phyloP scores from a whole-genome alignment of 2,329 filamentous ascomycete genomes.

The Colletotrichum tabaci region DNA sequence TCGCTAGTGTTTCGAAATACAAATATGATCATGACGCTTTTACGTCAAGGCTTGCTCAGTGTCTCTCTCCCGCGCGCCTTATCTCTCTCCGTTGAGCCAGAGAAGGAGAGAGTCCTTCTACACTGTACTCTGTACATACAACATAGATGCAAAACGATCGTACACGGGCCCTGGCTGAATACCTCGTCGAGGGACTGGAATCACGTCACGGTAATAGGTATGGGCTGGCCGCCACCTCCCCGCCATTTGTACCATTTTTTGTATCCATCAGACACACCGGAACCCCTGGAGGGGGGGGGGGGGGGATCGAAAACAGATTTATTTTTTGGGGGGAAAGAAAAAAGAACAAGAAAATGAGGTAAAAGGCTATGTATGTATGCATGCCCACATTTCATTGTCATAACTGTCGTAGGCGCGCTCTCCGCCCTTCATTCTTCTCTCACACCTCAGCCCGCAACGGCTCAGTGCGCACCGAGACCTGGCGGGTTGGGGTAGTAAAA shows the following conservation, averaged over 20 bases:
- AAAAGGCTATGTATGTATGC: neutral
- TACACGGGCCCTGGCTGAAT: neutral
- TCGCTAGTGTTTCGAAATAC: neutral
- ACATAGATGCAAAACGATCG: neutral
- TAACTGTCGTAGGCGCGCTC: neutral
- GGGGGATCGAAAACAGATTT: neutral
- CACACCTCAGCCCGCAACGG: neutral
- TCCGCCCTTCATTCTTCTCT: neutral
- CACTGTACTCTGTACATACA: neutral
- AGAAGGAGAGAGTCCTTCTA: neutral
- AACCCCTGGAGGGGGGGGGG: neutral
- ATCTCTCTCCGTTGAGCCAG: neutral
- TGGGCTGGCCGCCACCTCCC: neutral
- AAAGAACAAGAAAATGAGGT: neutral
- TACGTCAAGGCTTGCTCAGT: neutral
- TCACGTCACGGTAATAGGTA: neutral
- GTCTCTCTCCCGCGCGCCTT: too few relatives aligned
- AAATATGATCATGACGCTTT: neutral
- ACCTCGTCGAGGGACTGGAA: neutral
- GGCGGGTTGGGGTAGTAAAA: conserved; percentile 68
- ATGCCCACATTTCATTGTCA: neutral
- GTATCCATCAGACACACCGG: neutral
- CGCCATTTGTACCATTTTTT: neutral
- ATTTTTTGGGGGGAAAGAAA: too few relatives aligned
- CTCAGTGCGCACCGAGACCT: conserved; percentile 27